Evolutionary conservation across 495 filamentous ascomycete genomes (phyloP).

Genomic region (Xylaria palmicola): DNA sequence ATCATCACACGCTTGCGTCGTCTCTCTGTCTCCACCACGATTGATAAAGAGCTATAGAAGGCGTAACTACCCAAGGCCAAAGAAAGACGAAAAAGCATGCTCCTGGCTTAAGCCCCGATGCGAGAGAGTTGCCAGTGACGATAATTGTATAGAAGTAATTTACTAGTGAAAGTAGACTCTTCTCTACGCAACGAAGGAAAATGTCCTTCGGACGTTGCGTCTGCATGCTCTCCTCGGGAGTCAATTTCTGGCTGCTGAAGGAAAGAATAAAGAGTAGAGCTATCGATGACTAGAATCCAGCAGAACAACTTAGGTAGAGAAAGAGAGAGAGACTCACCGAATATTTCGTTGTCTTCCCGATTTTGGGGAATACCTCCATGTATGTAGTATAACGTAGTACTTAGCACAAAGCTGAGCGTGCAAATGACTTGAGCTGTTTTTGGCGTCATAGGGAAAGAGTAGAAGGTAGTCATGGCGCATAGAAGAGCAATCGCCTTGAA

Average conservation of each 20-base stretch:
- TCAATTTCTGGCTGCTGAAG: conserved; percentile 10
- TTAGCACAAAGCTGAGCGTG: conserved; percentile 13
- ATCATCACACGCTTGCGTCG: conserved; percentile 11
- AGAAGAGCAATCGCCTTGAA: conserved; percentile 10
- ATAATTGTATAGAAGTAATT: conserved; percentile 13
- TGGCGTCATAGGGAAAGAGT: conserved; percentile 11
- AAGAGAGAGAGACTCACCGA: conserved; percentile 8
- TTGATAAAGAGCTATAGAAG: conserved; percentile 11
- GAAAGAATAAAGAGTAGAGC: conserved; percentile 14
- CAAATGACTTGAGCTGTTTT: conserved; percentile 11
- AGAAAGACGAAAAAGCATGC: conserved; percentile 10
- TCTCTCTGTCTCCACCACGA: conserved; percentile 11
- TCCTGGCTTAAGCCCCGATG: conserved; percentile 6
- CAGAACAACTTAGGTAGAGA: conserved; percentile 10
- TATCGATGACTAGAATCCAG: conserved; percentile 13
- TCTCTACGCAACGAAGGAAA: conserved; percentile 10
- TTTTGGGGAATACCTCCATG: conserved; percentile 15
- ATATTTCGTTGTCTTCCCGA: conserved; percentile 13
- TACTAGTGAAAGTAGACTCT: conserved; percentile 15
- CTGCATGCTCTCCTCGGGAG: conserved; percentile 11
- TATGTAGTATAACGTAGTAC: conserved; percentile 15
- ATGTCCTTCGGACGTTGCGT: conserved; percentile 13
- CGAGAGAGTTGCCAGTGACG: conserved; percentile 12
- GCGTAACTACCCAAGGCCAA: conserved; percentile 15
- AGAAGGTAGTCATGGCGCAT: conserved; percentile 7